A percentile compares a stretch with the other conserved stretches of the same genome.
phyloP scores from a whole-genome alignment of 176 grass and related monocot species.

The Zea luxurians region DNA sequence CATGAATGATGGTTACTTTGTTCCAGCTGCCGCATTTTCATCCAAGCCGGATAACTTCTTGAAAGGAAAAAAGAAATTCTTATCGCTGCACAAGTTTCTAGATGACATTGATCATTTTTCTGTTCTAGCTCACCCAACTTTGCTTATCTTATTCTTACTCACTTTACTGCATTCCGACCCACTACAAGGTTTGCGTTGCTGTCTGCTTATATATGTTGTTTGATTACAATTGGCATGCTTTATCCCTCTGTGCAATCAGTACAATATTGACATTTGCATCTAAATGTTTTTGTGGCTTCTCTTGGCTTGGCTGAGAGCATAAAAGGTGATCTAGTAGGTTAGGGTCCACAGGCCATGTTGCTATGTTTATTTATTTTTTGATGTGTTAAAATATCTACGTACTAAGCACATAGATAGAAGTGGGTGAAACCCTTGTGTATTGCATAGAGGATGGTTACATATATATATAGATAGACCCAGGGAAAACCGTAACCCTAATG shows the following conservation, averaged over 20 bases:
- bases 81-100: neutral
- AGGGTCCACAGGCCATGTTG: neutral
- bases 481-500: too few relatives aligned
- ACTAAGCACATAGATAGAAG: neutral
- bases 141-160: conserved; percentile 20
- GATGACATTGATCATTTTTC: conserved; percentile 8
- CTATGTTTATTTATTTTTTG: neutral
- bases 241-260: neutral
- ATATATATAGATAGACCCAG: too few relatives aligned
- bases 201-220: conserved; percentile 3
- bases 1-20: conserved; percentile 7
- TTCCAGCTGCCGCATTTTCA: conserved; percentile 16
- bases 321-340: conserved; percentile 13
- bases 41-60: conserved; percentile 1
- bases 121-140: neutral
- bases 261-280: neutral
- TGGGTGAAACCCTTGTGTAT: too few relatives aligned
- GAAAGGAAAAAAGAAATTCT: conserved; percentile 6
- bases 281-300: conserved; percentile 9
- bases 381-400: conserved; percentile 10
- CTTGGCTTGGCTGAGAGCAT: conserved; percentile 9
- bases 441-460: too few relatives aligned
- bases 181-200: conserved; percentile 5
- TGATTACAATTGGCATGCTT: conserved; percentile 4
- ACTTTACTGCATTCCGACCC: neutral